Percentiles rank a stretch among this genome's conserved stretches.
These are phyloP conservation scores for Protomyces arabidopsidicola DNA, from an alignment of 1,139 yeast genomes.

Conservation along the genomic window DNA sequence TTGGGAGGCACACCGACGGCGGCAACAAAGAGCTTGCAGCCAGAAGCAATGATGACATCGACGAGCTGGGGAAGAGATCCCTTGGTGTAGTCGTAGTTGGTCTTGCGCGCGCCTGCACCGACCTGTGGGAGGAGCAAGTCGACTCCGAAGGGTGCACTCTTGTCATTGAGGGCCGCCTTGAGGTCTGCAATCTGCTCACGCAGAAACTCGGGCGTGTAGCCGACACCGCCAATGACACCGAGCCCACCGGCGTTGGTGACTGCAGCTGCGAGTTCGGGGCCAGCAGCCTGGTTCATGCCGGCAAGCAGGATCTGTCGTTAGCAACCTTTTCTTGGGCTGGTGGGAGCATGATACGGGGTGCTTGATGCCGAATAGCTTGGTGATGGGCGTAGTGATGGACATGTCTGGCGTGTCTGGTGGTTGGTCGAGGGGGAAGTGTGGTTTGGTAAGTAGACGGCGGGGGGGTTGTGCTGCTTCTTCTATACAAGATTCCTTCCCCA, in stretches of 20 bases:
- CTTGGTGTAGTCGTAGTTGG: slow-evolving; percentile 37
- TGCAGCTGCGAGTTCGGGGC: slow-evolving; percentile 37
- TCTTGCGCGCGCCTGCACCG: slow-evolving; percentile 37
- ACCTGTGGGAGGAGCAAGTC: slow-evolving; percentile 37
- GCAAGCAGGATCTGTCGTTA: background rate
- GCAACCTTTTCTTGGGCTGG: slow-evolving; percentile 23
- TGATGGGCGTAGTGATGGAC: slow-evolving; percentile 34
- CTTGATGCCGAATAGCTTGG: slow-evolving; percentile 36
- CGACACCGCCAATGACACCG: slow-evolving; percentile 37
- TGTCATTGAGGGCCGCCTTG: slow-evolving; percentile 32
- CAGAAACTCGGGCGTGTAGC: slow-evolving; percentile 36
- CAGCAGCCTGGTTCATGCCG: slow-evolving; percentile 26
- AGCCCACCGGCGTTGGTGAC: slow-evolving; percentile 38
- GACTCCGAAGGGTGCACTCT: slow-evolving; percentile 35
- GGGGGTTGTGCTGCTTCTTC: too few relatives aligned
- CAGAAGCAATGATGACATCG: slow-evolving; percentile 35
- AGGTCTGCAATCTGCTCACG: slow-evolving; percentile 36
- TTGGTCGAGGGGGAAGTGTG: too few relatives aligned
- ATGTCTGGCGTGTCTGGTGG: background rate
- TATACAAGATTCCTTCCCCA: background rate
- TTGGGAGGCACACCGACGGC: slow-evolving; percentile 47
- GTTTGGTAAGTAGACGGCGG: too few relatives aligned
- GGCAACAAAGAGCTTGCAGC: slow-evolving; percentile 35
- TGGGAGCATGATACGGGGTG: slow-evolving; percentile 37
- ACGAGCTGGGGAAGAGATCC: slow-evolving; percentile 35